Evolutionary conservation across 129 eudicot genomes (phyloP).

Genomic region (Tagetes erecta): DNA sequence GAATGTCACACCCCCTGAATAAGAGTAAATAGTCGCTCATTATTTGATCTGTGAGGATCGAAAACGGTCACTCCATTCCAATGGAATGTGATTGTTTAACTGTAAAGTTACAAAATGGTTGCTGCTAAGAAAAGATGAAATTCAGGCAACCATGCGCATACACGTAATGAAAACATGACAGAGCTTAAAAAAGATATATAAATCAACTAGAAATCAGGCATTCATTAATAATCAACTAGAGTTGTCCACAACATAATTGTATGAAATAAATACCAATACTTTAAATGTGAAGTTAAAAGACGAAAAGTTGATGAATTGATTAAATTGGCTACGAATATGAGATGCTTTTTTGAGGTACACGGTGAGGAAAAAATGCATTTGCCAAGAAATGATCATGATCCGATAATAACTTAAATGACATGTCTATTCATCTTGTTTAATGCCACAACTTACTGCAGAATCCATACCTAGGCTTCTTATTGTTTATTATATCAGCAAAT

Average conservation of each 20-base stretch:
- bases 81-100: too few species aligned
- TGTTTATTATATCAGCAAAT: slow-evolving; percentile 64
- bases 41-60: not conserved
- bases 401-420: slow-evolving; percentile 18
- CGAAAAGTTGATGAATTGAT: slow-evolving; percentile 21
- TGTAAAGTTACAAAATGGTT: not conserved
- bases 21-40: too few species aligned
- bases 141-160: not conserved
- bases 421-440: slow-evolving; percentile 19
- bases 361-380: slow-evolving; percentile 22
- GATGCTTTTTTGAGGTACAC: slow-evolving; percentile 12
- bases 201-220: slow-evolving; percentile 9
- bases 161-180: not conserved
- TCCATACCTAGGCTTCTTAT: slow-evolving; percentile 56
- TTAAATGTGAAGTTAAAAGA: slow-evolving; percentile 9
- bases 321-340: slow-evolving; percentile 17
- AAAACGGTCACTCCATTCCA: not conserved
- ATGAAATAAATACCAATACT: slow-evolving; percentile 26
- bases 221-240: slow-evolving; percentile 14
- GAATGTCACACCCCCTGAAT: too few species aligned
- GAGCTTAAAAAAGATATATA: not conserved
- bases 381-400: not conserved
- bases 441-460: slow-evolving; percentile 62
- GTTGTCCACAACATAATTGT: slow-evolving; percentile 21
- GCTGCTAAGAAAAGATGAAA: not conserved